A percentile compares a stretch with the other conserved stretches of the same genome.
phyloP scores from a whole-genome alignment of 1,284 basidiomycete species.

The Cryptococcus floricola region DNA sequence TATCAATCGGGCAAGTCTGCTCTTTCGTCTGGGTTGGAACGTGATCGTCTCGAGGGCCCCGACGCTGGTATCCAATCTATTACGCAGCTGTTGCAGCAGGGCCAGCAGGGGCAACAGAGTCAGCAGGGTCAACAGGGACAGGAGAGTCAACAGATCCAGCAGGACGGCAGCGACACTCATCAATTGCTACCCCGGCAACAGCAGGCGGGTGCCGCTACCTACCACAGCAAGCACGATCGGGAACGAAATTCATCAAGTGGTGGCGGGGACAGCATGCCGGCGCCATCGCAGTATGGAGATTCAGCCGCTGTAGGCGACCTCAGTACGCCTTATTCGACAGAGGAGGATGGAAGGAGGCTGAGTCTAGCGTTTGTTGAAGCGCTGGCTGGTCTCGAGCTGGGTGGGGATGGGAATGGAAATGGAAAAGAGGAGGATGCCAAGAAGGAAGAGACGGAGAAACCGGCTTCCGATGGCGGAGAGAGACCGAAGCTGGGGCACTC shows the following conservation, averaged over 20 bases:
- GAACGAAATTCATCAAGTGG: not conserved
- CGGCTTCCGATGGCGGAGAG: not conserved
- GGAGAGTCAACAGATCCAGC: slow-evolving; percentile 4
- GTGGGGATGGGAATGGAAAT: not conserved
- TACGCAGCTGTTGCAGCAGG: slow-evolving; percentile 22
- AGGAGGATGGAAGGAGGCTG: no score
- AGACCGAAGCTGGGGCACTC: not conserved
- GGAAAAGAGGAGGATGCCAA: not conserved
- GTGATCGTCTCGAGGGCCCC: not conserved
- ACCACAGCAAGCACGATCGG: not conserved
- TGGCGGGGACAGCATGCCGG: no score
- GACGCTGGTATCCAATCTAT: slow-evolving; percentile 22
- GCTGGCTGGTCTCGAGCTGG: no score
- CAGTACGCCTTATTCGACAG: not conserved
- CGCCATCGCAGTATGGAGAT: not conserved
- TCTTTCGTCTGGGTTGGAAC: not conserved
- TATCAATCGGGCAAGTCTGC: not conserved
- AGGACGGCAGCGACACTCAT: no score
- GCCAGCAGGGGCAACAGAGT: slow-evolving; percentile 1
- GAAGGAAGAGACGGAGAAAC: not conserved
- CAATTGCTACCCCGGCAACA: not conserved
- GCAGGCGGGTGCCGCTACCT: slow-evolving; percentile 3
- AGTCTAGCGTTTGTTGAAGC: no score
- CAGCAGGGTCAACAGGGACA: slow-evolving; percentile 2
- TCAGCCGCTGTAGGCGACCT: not conserved